Evolutionary conservation across 495 filamentous ascomycete genomes (phyloP), one percentile per base, ranked within the genome.

Genomic region (Talaromyces wortmannii): DNA sequence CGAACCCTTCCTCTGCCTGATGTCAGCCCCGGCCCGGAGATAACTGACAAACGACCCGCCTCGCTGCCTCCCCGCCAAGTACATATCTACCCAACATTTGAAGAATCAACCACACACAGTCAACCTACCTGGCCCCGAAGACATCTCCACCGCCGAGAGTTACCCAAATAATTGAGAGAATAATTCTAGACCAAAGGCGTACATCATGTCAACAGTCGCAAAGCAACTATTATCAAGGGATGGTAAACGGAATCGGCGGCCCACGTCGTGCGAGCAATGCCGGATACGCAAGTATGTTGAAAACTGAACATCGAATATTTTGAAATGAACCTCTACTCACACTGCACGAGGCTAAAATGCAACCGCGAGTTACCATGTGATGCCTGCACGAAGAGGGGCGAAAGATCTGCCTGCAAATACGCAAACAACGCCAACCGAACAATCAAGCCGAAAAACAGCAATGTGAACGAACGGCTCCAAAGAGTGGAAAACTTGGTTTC

Each of bases 401-500:
- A 67, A 36, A 61, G 59, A 1, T 65, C 68, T 0, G 56, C 61
- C 4, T 83, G 80, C 58, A 61, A 61, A 2, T 80, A 81, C 60
- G 74, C 72, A 11, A 65, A 69, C 7, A 72, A 71, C 45, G 67
- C 66, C 12, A 61, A 71, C 45, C 76, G 76, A 49, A 68, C 66
- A 47, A 63, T 61, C 52, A 69, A 67, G 8, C 50, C 69, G 2
- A 61, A 61, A 23, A 53, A 64, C 12, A 71, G 67, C 55, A 75
- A 64, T 60, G 75, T 81, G 71, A 69, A 78, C 16, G 74, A 74
- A 5, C 68, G 79, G 16, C 60, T 83, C 42, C 75, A 72, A 60
- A 73, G 75, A 47, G 74, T 83, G 1, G 80, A 83, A 56, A 70
- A 72, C 29, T 70, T 82, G 69, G 75, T 83, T 13, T 68, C 73